phyloP scores from a whole-genome alignment of 305 asterid genomes.

The Rubia tinctorum region DNA sequence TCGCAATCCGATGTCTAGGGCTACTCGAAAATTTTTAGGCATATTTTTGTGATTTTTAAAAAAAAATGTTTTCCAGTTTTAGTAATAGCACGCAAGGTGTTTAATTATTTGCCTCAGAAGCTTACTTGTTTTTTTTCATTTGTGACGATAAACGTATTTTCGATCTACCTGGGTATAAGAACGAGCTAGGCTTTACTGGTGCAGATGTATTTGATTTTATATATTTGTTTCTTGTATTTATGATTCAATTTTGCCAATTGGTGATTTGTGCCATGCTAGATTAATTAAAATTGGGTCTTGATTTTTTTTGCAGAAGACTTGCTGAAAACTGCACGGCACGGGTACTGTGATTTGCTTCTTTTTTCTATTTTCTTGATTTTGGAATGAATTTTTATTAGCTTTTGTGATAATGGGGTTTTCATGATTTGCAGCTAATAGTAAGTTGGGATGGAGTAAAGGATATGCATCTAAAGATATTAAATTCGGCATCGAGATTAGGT shows the following conservation, averaged over 20 bases:
- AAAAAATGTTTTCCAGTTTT: too few species aligned
- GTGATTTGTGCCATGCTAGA: background rate
- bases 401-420: background rate
- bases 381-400: background rate
- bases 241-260: background rate
- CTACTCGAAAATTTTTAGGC: too few species aligned
- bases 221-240: too few species aligned
- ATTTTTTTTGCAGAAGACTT: conserved; percentile 23
- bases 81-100: too few species aligned
- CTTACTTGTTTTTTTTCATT: too few species aligned
- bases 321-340: conserved; percentile 31
- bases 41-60: too few species aligned
- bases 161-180: too few species aligned
- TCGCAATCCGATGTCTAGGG: too few species aligned
- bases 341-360: conserved; percentile 16
- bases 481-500: conserved; percentile 51
- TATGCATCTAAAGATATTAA: conserved; percentile 47
- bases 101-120: too few species aligned
- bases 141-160: too few species aligned
- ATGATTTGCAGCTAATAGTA: conserved; percentile 29
- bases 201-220: too few species aligned
- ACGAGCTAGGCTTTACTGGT: too few species aligned
- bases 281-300: background rate
- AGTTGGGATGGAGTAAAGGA: conserved; percentile 40
- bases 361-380: background rate